Evolutionary conservation across 495 filamentous ascomycete genomes (phyloP).

Genomic region (Lophium mytilinum): DNA sequence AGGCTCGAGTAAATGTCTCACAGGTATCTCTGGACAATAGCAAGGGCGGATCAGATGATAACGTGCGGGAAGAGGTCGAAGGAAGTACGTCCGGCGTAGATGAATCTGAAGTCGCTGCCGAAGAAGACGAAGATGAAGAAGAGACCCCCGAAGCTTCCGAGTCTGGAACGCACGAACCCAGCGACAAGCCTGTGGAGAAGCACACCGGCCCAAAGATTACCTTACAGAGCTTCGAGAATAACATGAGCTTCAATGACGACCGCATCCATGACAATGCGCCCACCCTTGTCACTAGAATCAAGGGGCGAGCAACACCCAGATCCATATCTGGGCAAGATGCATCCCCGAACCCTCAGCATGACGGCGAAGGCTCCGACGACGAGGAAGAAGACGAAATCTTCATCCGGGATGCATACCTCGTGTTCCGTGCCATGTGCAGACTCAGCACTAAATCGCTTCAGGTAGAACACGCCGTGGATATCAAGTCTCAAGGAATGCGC

Average conservation of each 20-base stretch:
- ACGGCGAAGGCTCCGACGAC: conserved; percentile 52
- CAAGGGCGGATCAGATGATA: conserved; percentile 31
- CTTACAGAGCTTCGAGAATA: conserved; percentile 87
- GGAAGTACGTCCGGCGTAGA: conserved; percentile 29
- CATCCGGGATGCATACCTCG: conserved; percentile 90
- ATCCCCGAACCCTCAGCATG: conserved; percentile 34
- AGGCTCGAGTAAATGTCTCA: conserved; percentile 50
- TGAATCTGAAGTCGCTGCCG: conserved; percentile 33
- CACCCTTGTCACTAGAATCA: conserved; percentile 82
- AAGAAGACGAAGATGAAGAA: conserved; percentile 15
- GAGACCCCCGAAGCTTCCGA: conserved; percentile 36
- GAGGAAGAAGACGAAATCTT: conserved; percentile 96
- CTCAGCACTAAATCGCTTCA: conserved; percentile 84
- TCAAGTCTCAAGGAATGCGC: conserved; percentile 90
- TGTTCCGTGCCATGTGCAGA: conserved; percentile 96
- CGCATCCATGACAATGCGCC: conserved; percentile 81
- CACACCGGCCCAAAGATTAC: conserved; percentile 77
- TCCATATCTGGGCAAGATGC: conserved; percentile 43
- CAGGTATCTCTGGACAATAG: conserved; percentile 32
- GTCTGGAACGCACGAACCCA: conserved; percentile 40
- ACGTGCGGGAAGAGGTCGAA: conserved; percentile 25
- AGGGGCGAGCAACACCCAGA: conserved; percentile 46
- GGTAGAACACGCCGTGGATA: conserved; percentile 83
- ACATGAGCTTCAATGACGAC: conserved; percentile 88
- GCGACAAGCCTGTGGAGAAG: conserved; percentile 48